Percentiles rank a stretch among this genome's conserved stretches.
Evolutionary conservation across 345 rosid genomes (phyloP).

Genomic region (Lepidium africanum): DNA sequence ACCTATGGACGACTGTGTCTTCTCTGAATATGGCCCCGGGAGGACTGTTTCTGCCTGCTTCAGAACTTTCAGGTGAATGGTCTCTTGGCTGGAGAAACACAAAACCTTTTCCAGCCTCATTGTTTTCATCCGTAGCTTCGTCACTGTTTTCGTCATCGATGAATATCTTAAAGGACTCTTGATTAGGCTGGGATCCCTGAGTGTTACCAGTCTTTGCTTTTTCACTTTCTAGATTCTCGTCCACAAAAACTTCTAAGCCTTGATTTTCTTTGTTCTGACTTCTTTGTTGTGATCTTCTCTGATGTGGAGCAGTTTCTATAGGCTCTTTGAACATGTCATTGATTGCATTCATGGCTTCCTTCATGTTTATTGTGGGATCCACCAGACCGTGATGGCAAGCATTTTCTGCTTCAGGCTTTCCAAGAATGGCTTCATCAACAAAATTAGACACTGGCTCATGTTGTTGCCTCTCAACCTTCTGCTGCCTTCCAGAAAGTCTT

Average conservation of each 20-base stretch:
- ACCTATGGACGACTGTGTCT: conserved; percentile 77
- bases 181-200: conserved; percentile 26
- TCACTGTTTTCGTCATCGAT: conserved; percentile 50
- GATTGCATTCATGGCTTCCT: conserved; percentile 82
- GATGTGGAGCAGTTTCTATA: conserved; percentile 46
- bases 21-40: conserved; percentile 52
- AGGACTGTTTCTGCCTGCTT: conserved; percentile 30
- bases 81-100: conserved; percentile 61
- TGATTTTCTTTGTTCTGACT: conserved; percentile 34
- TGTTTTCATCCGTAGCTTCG: conserved; percentile 28
- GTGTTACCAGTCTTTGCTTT: conserved; percentile 22
- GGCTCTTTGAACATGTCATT: conserved; percentile 87
- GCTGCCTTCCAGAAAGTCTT: conserved; percentile 28
- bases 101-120: conserved; percentile 39
- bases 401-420: conserved; percentile 68
- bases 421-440: conserved; percentile 65
- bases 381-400: conserved; percentile 84
- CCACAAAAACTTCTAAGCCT: conserved; percentile 42
- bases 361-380: conserved; percentile 80
- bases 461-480: conserved; percentile 20
- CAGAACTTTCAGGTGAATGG: conserved; percentile 47
- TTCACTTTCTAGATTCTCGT: conserved; percentile 38
- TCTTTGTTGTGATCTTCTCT: conserved; percentile 36
- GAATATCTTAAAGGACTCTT: conserved; percentile 48
- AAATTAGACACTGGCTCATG: conserved; percentile 42